Evolutionary conservation across 1,139 yeast genomes (phyloP).

Genomic region (Waltiozyma sp.): DNA sequence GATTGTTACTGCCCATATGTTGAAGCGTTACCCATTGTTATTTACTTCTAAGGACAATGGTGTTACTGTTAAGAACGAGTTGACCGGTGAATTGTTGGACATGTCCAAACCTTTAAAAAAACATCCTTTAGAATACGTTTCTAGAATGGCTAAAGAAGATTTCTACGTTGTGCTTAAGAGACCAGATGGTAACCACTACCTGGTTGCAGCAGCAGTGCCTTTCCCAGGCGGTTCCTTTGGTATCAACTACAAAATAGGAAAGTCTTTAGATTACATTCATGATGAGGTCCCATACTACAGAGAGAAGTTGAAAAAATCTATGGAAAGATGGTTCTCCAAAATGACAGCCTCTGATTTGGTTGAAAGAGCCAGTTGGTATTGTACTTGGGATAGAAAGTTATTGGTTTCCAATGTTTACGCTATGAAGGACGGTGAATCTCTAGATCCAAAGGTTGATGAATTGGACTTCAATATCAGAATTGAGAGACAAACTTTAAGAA

Average conservation of each 20-base stretch:
- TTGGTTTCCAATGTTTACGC: slow-evolving; percentile 45
- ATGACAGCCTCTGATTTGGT: slow-evolving; percentile 53
- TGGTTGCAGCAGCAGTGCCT: slow-evolving; percentile 67
- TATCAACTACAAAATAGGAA: slow-evolving; percentile 46
- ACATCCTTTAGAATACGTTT: slow-evolving; percentile 50
- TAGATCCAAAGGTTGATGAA: slow-evolving; percentile 23
- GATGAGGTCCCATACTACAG: slow-evolving; percentile 58
- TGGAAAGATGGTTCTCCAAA: slow-evolving; percentile 63
- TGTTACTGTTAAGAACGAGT: slow-evolving; percentile 42
- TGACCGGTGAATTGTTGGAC: slow-evolving; percentile 51
- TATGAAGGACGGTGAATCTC: slow-evolving; percentile 26
- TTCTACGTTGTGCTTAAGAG: slow-evolving; percentile 51
- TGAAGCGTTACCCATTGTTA: slow-evolving; percentile 48
- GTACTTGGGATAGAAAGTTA: slow-evolving; percentile 62
- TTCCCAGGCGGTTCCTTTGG: slow-evolving; percentile 73
- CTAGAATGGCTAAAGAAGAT: slow-evolving; percentile 69
- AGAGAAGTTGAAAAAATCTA: slow-evolving; percentile 52
- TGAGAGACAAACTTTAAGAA: slow-evolving; percentile 57
- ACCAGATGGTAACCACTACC: slow-evolving; percentile 47
- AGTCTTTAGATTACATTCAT: slow-evolving; percentile 52
- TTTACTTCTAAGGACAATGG: slow-evolving; percentile 44
- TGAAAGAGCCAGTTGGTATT: slow-evolving; percentile 69
- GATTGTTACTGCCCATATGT: slow-evolving; percentile 46
- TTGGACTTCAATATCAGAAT: slow-evolving; percentile 46
- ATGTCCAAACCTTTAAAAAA: slow-evolving; percentile 48